Evolutionary conservation across 306 rosid genomes (phyloP).

Genomic region (Trifolium subterraneum): DNA sequence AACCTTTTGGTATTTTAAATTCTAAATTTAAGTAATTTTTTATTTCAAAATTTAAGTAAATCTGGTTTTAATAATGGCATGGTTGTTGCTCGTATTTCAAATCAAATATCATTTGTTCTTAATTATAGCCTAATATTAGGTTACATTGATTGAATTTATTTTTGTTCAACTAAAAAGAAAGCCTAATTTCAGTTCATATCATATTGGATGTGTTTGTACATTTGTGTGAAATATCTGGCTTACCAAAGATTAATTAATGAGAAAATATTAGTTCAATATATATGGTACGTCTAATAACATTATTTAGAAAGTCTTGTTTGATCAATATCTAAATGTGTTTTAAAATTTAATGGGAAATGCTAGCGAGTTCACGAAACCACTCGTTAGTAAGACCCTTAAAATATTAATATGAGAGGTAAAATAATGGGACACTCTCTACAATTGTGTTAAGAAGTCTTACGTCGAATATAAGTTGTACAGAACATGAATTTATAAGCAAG

Average conservation of each 20-base stretch:
- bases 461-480: too few relatives aligned
- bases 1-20: too few relatives aligned
- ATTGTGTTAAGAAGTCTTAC: too few relatives aligned
- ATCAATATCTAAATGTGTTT: not conserved
- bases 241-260: constrained; percentile 9
- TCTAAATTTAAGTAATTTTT: too few relatives aligned
- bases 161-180: not conserved
- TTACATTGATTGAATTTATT: not conserved
- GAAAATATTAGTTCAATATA: not conserved
- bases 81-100: constrained; percentile 17
- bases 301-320: not conserved
- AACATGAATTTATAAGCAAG: too few relatives aligned
- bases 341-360: not conserved
- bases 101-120: constrained; percentile 13
- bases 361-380: too few relatives aligned
- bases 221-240: constrained; percentile 15
- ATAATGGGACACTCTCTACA: too few relatives aligned
- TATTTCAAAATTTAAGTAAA: too few relatives aligned
- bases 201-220: not conserved
- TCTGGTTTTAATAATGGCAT: too few relatives aligned
- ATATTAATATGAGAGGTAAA: too few relatives aligned
- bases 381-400: too few relatives aligned
- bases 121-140: not conserved
- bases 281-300: not conserved
- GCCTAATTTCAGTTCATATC: not conserved